Evolutionary conservation across 352 stramenopile genomes (phyloP).

Genomic region (Globisporangium camurandrum): DNA sequence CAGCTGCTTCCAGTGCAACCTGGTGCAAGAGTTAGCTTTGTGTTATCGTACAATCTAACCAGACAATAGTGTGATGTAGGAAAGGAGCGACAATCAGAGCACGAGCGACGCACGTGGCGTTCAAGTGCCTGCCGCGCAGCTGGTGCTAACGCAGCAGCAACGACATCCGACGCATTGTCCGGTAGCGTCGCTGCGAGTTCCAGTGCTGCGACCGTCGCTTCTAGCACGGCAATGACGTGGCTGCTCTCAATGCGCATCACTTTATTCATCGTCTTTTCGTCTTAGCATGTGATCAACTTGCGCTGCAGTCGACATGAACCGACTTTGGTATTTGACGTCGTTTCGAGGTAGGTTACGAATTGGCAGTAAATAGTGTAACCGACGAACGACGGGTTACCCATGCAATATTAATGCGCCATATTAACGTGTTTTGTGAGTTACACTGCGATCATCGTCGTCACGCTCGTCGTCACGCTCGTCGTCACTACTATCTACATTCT

Average conservation of each 20-base stretch:
- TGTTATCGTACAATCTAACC: no score
- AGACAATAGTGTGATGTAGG: not conserved
- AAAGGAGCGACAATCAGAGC: not conserved
- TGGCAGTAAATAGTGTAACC: no score
- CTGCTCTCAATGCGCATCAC: slow-evolving; percentile 24
- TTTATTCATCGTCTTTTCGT: slow-evolving; percentile 22
- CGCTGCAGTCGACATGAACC: no score
- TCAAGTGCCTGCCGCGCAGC: slow-evolving; percentile 5
- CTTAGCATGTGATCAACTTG: no score
- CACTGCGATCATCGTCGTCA: no score
- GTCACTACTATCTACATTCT: not conserved
- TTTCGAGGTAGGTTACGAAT: no score
- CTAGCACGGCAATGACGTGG: slow-evolving; percentile 31
- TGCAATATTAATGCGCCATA: no score
- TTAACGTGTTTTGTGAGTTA: no score
- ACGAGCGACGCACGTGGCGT: slow-evolving; percentile 18
- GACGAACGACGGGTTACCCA: no score
- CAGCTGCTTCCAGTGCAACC: not conserved
- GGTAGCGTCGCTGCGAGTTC: slow-evolving; percentile 23
- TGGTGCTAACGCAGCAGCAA: not conserved
- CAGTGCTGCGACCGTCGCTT: slow-evolving; percentile 22
- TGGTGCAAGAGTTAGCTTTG: no score
- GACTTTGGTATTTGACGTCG: no score
- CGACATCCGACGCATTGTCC: slow-evolving; percentile 1
- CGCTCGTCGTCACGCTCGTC: no score